Conservation (phyloP, 257 asterid genomes). For the Nicotiana undulata region DNA sequence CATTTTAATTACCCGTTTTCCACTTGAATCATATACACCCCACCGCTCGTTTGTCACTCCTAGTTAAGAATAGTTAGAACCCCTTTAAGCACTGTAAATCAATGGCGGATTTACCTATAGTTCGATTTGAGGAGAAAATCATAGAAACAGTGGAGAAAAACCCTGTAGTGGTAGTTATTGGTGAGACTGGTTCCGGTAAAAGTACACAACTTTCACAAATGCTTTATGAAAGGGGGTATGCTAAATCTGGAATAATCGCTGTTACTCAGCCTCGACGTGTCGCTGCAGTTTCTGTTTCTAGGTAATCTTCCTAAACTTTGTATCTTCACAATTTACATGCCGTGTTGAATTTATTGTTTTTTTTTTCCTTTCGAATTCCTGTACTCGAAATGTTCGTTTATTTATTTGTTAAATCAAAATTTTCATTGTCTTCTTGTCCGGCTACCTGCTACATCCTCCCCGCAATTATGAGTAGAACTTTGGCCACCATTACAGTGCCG, state of each 20-base stretch:
- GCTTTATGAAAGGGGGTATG: constrained; percentile 68
- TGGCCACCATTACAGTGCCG: too few species aligned
- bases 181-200: constrained; percentile 95
- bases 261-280: constrained; percentile 98
- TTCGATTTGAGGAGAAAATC: constrained; percentile 77
- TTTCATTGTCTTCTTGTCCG: neutral
- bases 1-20: too few species aligned
- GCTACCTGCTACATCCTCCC: neutral
- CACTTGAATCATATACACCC: too few species aligned
- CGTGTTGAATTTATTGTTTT: neutral
- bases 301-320: constrained; percentile 25
- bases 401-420: too few species aligned
- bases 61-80: too few species aligned
- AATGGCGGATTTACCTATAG: constrained; percentile 68
- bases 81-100: neutral
- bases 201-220: constrained; percentile 96
- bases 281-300: constrained; percentile 84
- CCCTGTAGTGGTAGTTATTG: constrained; percentile 71
- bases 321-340: too few species aligned
- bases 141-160: constrained; percentile 63
- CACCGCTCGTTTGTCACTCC: too few species aligned
- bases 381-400: neutral
- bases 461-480: too few species aligned
- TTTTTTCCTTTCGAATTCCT: neutral
- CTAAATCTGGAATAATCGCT: constrained; percentile 69